phyloP scores from a whole-genome alignment of 208 protist genomes.

The Acanthamoeba royreba region DNA sequence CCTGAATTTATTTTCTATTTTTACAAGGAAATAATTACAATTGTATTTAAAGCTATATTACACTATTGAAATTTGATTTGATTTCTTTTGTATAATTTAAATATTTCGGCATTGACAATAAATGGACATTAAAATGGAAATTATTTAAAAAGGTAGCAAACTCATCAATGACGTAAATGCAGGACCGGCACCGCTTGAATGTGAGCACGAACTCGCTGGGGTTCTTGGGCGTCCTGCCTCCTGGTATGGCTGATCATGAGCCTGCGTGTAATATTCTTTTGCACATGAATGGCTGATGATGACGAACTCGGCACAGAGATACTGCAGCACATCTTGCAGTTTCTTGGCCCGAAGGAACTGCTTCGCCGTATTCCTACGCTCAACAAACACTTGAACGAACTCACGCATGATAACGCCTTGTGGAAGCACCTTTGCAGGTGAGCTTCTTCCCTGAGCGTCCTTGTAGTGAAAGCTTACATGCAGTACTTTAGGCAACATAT shows the following conservation, averaged over 20 bases:
- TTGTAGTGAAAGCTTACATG: too few species aligned
- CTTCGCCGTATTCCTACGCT: not conserved
- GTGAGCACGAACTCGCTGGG: not conserved
- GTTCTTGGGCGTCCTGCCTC: conserved; percentile 12
- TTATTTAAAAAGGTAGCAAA: too few species aligned
- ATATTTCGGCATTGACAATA: too few species aligned
- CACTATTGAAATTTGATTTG: too few species aligned
- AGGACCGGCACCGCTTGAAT: not conserved
- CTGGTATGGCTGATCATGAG: not conserved
- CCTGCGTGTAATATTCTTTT: not conserved
- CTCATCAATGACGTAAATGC: too few species aligned
- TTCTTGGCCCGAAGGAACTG: not conserved
- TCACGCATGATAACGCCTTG: not conserved
- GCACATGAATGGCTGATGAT: not conserved
- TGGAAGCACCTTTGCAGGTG: not conserved
- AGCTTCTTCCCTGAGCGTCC: not conserved
- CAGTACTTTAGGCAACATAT: not conserved
- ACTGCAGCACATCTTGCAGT: conserved; percentile 20
- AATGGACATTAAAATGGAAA: too few species aligned
- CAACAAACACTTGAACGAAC: not conserved
- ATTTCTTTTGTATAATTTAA: too few species aligned
- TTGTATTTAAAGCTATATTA: too few species aligned
- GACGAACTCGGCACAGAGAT: not conserved
- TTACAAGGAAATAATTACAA: too few species aligned
- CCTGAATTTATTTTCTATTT: too few species aligned